Percentiles rank a stretch among this genome's conserved stretches.
Conservation (phyloP, 257 asterid genomes). For the Capsicum pubescens region DNA sequence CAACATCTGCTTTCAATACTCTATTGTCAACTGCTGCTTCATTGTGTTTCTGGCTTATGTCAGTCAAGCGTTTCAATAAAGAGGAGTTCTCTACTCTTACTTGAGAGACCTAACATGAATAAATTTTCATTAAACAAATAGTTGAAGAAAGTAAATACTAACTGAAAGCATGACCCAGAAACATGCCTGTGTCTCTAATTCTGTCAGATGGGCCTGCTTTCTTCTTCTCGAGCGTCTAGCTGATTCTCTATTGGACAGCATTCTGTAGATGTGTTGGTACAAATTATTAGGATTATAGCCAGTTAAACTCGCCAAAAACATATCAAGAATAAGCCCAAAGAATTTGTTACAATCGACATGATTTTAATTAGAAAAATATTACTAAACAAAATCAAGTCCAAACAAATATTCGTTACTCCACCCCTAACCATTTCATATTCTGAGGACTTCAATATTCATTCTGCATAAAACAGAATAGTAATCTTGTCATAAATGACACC, state of each 20-base stretch:
- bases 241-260: slow-evolving; percentile 98
- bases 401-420: not conserved
- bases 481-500: slow-evolving; percentile 6
- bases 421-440: slow-evolving; percentile 23
- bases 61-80: slow-evolving; percentile 61
- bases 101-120: slow-evolving; percentile 66
- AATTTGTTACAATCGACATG: not conserved
- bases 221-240: slow-evolving; percentile 98
- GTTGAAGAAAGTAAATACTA: not conserved
- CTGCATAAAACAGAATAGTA: not conserved
- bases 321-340: not conserved
- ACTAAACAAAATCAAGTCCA: slow-evolving; percentile 12
- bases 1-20: slow-evolving; percentile 80
- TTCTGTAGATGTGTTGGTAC: slow-evolving; percentile 53
- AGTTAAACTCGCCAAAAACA: not conserved
- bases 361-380: not conserved
- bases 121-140: slow-evolving; percentile 29
- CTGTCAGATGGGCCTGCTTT: slow-evolving; percentile 94
- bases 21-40: slow-evolving; percentile 79
- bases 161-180: slow-evolving; percentile 27
- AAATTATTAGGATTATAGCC: slow-evolving; percentile 19
- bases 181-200: slow-evolving; percentile 84
- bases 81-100: slow-evolving; percentile 80
- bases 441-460: slow-evolving; percentile 1
- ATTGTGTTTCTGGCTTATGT: slow-evolving; percentile 69